Evolutionary conservation across 2,329 filamentous ascomycete species (phyloP).

Genomic region (Colletotrichum falcatum): DNA sequence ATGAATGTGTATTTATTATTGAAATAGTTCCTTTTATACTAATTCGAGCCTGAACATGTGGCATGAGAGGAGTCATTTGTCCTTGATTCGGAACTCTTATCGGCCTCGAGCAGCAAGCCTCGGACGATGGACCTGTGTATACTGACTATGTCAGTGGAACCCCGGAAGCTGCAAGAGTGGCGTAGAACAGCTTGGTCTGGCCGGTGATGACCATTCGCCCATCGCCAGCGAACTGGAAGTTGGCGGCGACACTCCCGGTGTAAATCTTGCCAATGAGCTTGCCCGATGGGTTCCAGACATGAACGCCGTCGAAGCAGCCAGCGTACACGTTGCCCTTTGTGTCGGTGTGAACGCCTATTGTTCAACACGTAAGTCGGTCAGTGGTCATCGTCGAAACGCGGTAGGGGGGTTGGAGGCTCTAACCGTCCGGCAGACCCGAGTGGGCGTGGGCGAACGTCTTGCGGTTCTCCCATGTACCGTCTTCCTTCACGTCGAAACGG

Average conservation of each 20-base stretch:
- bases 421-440: constrained; percentile 69
- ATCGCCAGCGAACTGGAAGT: constrained; percentile 58
- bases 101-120: neutral
- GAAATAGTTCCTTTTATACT: neutral
- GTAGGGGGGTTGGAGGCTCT: constrained; percentile 30
- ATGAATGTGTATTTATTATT: neutral
- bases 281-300: constrained; percentile 60
- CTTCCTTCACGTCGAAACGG: constrained; percentile 57
- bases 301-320: constrained; percentile 61
- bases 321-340: constrained; percentile 66
- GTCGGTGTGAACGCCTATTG: constrained; percentile 61
- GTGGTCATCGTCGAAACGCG: too few relatives aligned
- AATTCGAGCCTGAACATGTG: neutral
- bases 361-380: constrained; percentile 54
- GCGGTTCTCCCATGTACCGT: constrained; percentile 61
- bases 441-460: constrained; percentile 68
- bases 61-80: neutral
- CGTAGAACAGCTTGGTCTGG: constrained; percentile 52
- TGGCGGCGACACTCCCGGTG: constrained; percentile 57
- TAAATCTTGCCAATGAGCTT: constrained; percentile 68
- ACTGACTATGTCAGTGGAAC: constrained; percentile 3
- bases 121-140: neutral
- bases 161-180: constrained; percentile 44
- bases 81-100: neutral
- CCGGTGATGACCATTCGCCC: constrained; percentile 53